Percentiles rank a stretch among this genome's conserved stretches.
Conservation (phyloP, 75 land plant species). For the Pinus tabuliformis region DNA sequence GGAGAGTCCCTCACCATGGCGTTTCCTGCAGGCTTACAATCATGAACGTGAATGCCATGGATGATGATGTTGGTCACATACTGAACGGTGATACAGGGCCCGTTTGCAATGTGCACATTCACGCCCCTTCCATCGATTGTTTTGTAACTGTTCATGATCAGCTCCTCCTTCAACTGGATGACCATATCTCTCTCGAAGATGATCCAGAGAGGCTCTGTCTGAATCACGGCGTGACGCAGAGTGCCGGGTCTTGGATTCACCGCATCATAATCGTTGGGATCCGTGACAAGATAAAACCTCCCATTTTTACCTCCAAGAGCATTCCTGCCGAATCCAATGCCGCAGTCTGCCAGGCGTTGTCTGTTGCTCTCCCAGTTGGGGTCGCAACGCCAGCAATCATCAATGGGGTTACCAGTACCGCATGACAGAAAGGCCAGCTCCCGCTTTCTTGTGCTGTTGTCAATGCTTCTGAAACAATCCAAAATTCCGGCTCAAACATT, state of each 20-base stretch:
- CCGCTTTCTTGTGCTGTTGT: no score
- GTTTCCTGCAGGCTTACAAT: constrained; percentile 15
- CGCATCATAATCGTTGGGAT: constrained; percentile 38
- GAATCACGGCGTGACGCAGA: constrained; percentile 62
- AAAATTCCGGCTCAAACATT: no score
- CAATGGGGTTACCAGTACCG: no score
- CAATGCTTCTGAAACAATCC: no score
- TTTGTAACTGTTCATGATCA: constrained; percentile 52
- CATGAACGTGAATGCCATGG: constrained; percentile 32
- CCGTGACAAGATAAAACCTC: constrained; percentile 47
- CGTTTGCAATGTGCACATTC: constrained; percentile 47
- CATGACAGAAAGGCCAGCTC: no score
- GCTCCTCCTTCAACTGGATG: constrained; percentile 44
- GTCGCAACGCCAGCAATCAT: no score
- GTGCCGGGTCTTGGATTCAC: constrained; percentile 50
- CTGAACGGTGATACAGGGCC: constrained; percentile 52
- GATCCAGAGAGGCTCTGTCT: constrained; percentile 59
- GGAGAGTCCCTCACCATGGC: constrained; percentile 35
- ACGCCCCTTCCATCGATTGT: constrained; percentile 66
- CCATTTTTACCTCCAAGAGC: constrained; percentile 54
- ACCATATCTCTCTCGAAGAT: constrained; percentile 45
- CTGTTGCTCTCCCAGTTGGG: constrained; percentile 37
- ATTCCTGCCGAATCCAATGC: constrained; percentile 54
- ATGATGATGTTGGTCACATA: constrained; percentile 22
- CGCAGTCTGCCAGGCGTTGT: constrained; percentile 45